Percentiles rank a stretch among this genome's conserved stretches.
phyloP scores from a whole-genome alignment of 768 basidiomycete genomes.

The Mycena galericulata region DNA sequence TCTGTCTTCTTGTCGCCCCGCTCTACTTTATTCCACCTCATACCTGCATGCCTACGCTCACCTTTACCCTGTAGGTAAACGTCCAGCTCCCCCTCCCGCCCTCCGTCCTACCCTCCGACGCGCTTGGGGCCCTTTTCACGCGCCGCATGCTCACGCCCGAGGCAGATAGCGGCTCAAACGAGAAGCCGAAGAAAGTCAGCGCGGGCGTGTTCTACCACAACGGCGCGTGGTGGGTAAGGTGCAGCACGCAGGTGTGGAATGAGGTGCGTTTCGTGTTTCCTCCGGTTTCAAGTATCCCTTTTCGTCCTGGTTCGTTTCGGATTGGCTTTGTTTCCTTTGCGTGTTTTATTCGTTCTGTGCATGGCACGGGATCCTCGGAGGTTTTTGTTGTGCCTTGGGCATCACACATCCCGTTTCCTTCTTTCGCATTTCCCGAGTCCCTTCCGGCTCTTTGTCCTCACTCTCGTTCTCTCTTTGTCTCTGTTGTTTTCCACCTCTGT shows the following conservation, averaged over 20 bases:
- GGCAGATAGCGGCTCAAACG: too few relatives aligned
- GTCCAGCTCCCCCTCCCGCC: conserved; percentile 24
- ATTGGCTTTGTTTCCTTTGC: neutral
- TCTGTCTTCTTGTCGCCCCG: neutral
- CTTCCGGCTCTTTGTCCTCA: too few relatives aligned
- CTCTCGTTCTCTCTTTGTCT: too few relatives aligned
- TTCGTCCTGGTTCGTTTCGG: neutral
- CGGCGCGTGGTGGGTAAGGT: conserved; percentile 37
- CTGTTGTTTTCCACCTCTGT: too few relatives aligned
- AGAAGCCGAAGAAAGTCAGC: conserved; percentile 28
- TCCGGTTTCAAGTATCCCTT: too few relatives aligned
- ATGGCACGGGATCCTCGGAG: too few relatives aligned
- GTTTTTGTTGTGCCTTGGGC: too few relatives aligned
- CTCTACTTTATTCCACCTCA: neutral
- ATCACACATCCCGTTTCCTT: too few relatives aligned
- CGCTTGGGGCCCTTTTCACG: conserved; percentile 15
- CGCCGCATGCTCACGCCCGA: conserved; percentile 33
- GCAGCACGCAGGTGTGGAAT: conserved; percentile 39
- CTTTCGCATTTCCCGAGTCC: too few relatives aligned
- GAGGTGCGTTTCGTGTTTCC: too few relatives aligned
- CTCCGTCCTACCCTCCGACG: conserved; percentile 8
- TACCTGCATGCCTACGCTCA: too few relatives aligned
- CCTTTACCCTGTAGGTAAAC: conserved; percentile 7
- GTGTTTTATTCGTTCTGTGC: too few relatives aligned
- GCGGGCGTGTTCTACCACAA: conserved; percentile 34